Evolutionary conservation across 2,329 filamentous ascomycete genomes (phyloP).

Genomic region (Ceratocystis albifundus): DNA sequence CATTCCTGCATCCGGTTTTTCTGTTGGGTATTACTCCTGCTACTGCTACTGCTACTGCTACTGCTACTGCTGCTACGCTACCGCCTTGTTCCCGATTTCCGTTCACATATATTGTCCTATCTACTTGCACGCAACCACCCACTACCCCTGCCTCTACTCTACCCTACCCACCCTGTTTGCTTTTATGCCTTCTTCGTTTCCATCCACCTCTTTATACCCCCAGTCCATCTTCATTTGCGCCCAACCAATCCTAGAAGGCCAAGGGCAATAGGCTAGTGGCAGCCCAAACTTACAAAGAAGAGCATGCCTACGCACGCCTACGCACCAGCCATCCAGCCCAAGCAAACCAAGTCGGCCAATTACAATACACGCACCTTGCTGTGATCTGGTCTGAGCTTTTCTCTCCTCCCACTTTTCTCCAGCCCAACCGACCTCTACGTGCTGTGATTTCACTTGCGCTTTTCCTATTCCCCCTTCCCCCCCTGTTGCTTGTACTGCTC

Average conservation of each 20-base stretch:
- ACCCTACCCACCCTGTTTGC: neutral
- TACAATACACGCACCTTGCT: slow-evolving; percentile 1
- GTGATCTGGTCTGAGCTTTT: slow-evolving; percentile 7
- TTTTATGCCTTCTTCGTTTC: neutral
- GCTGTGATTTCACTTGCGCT: neutral
- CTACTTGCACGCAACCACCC: neutral
- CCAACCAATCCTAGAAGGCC: slow-evolving; percentile 16
- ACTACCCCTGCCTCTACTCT: neutral
- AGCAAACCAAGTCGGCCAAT: slow-evolving; percentile 1
- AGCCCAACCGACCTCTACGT: neutral
- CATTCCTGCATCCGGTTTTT: neutral
- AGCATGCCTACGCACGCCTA: neutral
- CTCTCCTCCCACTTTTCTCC: slow-evolving; percentile 4
- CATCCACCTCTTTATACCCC: neutral
- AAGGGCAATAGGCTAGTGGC: slow-evolving; percentile 13
- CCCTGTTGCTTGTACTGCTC: neutral
- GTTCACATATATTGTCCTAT: neutral
- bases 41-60: neutral
- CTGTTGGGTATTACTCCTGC: neutral
- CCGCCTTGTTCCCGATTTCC: neutral
- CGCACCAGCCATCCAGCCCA: slow-evolving; percentile 8
- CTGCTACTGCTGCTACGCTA: neutral
- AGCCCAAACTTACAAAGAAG: slow-evolving; percentile 17
- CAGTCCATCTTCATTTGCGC: slow-evolving; percentile 17
- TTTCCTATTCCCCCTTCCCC: neutral